Evolutionary conservation across 1,139 yeast genomes (phyloP).

Genomic region (Sugiyamaella novakii): DNA sequence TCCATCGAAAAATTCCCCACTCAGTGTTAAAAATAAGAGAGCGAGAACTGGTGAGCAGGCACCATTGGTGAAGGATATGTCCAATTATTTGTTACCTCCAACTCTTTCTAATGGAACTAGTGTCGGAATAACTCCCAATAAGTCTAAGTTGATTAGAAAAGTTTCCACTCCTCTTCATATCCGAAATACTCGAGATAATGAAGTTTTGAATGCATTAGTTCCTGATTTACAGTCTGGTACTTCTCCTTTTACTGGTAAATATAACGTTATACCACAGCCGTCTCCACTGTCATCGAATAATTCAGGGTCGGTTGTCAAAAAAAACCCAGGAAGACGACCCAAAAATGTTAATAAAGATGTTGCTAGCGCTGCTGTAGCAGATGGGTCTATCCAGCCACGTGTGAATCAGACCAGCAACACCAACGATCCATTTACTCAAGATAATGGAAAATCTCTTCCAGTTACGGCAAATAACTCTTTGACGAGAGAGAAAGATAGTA

Average conservation of each 20-base stretch:
- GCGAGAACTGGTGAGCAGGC: not conserved
- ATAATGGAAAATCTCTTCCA: not conserved
- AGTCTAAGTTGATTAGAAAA: constrained; percentile 3
- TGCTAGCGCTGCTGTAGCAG: not conserved
- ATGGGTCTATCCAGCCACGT: not conserved
- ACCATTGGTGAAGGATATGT: not conserved
- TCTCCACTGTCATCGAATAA: too few species aligned
- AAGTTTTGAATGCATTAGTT: not conserved
- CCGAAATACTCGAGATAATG: constrained; percentile 6
- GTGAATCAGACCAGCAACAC: too few species aligned
- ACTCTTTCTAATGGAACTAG: not conserved
- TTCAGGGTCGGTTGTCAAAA: too few species aligned
- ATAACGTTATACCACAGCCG: not conserved
- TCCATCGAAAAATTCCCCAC: too few species aligned
- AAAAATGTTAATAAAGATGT: not conserved
- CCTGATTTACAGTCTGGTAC: constrained; percentile 13
- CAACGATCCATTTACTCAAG: too few species aligned
- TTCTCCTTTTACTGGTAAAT: constrained; percentile 8
- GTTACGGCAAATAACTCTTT: too few species aligned
- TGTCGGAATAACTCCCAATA: not conserved
- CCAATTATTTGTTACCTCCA: not conserved
- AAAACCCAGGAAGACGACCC: constrained; percentile 4
- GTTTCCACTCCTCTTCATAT: constrained; percentile 9
- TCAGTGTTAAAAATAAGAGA: too few species aligned
- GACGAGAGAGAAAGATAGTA: too few species aligned